Conservation (phyloP, 2,329 filamentous ascomycete genomes). For the Botrytis aclada region DNA sequence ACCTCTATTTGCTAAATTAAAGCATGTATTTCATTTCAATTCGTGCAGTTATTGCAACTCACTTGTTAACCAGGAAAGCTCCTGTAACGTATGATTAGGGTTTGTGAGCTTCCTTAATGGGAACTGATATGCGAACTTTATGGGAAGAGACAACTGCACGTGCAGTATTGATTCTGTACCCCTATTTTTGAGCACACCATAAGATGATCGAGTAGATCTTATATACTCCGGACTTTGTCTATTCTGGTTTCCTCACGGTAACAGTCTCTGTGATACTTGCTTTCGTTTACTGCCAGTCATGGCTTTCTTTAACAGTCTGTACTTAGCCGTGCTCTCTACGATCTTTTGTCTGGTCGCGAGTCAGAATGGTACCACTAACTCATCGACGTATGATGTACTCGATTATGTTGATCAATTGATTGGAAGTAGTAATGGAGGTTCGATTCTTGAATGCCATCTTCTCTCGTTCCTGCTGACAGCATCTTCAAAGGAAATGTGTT, state of each 20-base stretch:
- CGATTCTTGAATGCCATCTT: not conserved
- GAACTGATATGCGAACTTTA: not conserved
- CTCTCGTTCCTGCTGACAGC: not conserved
- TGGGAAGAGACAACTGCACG: not conserved
- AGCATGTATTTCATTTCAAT: not conserved
- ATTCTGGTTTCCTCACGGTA: not conserved
- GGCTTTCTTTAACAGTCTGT: slow-evolving; percentile 14
- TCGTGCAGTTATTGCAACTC: not conserved
- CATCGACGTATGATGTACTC: slow-evolving; percentile 39
- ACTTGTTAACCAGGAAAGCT: not conserved
- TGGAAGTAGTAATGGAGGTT: slow-evolving; percentile 52
- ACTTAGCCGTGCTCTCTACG: slow-evolving; percentile 5
- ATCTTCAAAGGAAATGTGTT: slow-evolving; percentile 48
- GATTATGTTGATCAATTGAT: slow-evolving; percentile 51
- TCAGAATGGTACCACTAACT: slow-evolving; percentile 24
- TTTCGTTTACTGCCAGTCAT: slow-evolving; percentile 12
- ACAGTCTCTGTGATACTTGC: not conserved
- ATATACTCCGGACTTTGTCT: slow-evolving; percentile 2
- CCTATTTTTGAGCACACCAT: not conserved
- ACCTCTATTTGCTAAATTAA: slow-evolving; percentile 5
- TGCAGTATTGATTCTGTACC: not conserved
- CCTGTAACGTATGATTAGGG: not conserved
- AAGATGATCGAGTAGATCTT: not conserved
- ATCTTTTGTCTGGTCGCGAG: slow-evolving; percentile 11
- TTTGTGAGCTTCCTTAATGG: slow-evolving; percentile 12